phyloP scores from a whole-genome alignment of 345 rosid genomes.

The Eucalyptus tenuipes region DNA sequence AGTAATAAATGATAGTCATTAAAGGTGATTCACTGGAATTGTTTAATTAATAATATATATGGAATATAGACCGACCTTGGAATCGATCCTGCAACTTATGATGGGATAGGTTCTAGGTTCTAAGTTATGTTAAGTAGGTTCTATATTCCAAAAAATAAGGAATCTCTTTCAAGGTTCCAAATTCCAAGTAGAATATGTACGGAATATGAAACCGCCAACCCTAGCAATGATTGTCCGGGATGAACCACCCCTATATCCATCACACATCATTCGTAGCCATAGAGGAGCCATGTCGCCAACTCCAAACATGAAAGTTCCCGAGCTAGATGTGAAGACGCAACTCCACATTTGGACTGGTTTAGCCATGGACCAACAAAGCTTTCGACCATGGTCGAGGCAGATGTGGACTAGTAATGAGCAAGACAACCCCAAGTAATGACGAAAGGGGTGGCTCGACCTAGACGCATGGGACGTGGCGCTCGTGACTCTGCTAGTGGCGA shows the following conservation, averaged over 20 bases:
- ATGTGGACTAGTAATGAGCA: background rate
- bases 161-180: too few relatives aligned
- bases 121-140: too few relatives aligned
- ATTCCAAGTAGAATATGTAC: fast-evolving
- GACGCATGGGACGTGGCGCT: fast-evolving
- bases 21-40: fast-evolving
- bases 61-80: fast-evolving
- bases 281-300: background rate
- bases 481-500: background rate
- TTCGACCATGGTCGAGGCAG: background rate
- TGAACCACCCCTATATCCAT: background rate
- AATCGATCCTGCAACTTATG: fast-evolving
- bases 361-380: background rate
- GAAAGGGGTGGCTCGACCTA: background rate
- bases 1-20: fast-evolving
- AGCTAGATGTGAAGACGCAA: background rate
- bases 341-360: background rate
- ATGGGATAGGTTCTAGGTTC: fast-evolving
- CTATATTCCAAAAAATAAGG: too few relatives aligned
- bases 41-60: too few relatives aligned
- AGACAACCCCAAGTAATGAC: background rate
- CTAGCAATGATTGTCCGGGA: background rate
- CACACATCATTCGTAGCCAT: fast-evolving
- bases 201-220: fast-evolving
- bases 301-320: background rate